Base-by-base conservation (phyloP, 2,329 filamentous ascomycete species). In the Talaromyces pinophilus region DNA sequence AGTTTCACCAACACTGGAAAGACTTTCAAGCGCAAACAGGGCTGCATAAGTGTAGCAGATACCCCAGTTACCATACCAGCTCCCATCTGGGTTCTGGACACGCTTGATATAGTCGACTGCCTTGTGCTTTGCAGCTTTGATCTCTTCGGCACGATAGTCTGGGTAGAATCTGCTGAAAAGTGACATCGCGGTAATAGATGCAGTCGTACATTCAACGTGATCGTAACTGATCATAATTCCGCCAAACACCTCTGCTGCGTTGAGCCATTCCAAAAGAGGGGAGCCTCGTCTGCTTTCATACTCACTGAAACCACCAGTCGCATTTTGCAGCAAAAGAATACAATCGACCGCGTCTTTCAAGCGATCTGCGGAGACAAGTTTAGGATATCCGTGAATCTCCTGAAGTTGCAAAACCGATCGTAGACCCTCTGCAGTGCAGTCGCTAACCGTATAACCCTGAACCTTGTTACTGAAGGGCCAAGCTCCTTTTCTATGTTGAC, bases 141-240 rank as follows among this genome's bases (percentile, higher is more conserved):
- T 94, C 67, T 98, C 94, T 0, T 85, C 78, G 0, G 86, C 76
- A 60, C 94, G 87, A 78, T 99, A 96, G 33, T 90, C 82, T 0
- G 94, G 92, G 83, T 92, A 96, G 76, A 91, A 85, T 73, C 90
- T 85, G 70, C 87, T 86, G 82, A 98, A 98, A 1, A 94, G 83
- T 4, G 90, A 90, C 22, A 99, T 83, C 0, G 92, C 93, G 1
- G 92, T 97, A 3, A 99, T 91, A 35, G 93, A 92, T 0, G 95
- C 93, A 2, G 95, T 98, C 0, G 95, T 99, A 82, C 95, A 99
- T 78, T 99, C 95, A 0, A 94, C 93, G 74, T 99, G 98, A 77
- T 97, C 92, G 77, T 99, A 99, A 75, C 98, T 94, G 63, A 99
- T 90, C 95, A 99, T 99, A 80, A 99, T 99, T 22, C 89, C 87